Evolutionary conservation across 768 basidiomycete species (phyloP).

Genomic region (Rhizopogon roseolus): DNA sequence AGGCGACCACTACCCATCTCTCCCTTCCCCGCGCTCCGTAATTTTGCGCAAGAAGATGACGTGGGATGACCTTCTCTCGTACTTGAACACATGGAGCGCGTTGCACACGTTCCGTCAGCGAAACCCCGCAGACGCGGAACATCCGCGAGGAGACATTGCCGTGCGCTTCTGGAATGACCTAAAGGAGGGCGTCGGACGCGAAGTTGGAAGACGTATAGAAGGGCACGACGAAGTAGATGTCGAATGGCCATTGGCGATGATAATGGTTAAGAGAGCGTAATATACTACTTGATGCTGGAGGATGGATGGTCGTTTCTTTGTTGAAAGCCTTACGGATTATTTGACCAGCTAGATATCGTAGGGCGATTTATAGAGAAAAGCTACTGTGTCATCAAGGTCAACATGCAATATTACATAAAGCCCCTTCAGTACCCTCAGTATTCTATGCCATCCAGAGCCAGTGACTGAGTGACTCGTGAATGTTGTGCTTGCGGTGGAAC

Average conservation of each 20-base stretch:
- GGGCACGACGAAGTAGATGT: constrained; percentile 26
- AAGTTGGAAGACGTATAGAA: constrained; percentile 15
- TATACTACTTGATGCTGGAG: neutral
- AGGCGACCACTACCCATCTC: constrained; percentile 39
- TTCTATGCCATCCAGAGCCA: no score
- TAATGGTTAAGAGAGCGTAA: constrained; percentile 8
- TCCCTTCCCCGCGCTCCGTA: constrained; percentile 31
- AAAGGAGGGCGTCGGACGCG: constrained; percentile 32
- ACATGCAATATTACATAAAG: no score
- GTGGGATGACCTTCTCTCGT: constrained; percentile 63
- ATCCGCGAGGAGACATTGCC: constrained; percentile 57
- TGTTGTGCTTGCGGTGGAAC: no score
- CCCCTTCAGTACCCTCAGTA: no score
- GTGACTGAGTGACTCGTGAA: no score
- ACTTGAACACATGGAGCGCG: constrained; percentile 68
- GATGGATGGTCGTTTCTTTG: neutral
- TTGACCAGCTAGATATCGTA: neutral
- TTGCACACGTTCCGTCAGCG: constrained; percentile 62
- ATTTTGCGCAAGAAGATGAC: constrained; percentile 56
- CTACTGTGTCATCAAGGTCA: neutral
- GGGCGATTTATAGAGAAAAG: neutral
- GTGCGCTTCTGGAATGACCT: constrained; percentile 58
- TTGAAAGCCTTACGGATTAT: neutral
- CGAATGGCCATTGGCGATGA: constrained; percentile 36
- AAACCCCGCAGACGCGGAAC: constrained; percentile 49